phyloP scores from a whole-genome alignment of 495 filamentous ascomycete genomes.

The Penicillium simplicissimum region DNA sequence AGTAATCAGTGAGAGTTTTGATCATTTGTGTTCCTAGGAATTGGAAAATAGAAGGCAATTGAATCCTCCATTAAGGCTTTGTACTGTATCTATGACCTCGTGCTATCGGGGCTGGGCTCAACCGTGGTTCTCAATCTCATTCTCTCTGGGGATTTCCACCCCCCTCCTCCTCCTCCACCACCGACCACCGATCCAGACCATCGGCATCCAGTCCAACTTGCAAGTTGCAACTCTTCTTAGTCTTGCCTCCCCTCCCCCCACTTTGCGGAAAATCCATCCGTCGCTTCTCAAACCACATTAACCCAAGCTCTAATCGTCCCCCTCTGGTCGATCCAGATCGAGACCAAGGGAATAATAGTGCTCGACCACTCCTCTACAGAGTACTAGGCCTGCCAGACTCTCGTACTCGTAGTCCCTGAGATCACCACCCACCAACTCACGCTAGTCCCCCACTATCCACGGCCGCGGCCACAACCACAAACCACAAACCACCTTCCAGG shows the following conservation, averaged over 20 bases:
- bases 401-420: background rate
- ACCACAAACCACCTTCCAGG: background rate
- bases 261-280: conserved; percentile 3
- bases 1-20: no score
- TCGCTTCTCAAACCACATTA: conserved; percentile 16
- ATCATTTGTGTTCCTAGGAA: no score
- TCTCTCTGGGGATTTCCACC: no score
- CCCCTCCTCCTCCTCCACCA: no score
- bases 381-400: background rate
- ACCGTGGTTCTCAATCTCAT: no score
- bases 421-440: background rate
- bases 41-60: no score
- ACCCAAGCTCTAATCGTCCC: conserved; percentile 18
- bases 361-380: background rate
- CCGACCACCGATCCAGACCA: no score
- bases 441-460: conserved; percentile 2
- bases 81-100: no score
- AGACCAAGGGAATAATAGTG: conserved; percentile 29
- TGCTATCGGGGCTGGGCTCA: no score
- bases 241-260: background rate
- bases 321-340: conserved; percentile 27
- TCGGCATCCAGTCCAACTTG: no score
- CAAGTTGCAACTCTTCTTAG: no score
- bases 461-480: background rate
- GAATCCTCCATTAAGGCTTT: no score